Conservation (phyloP, 768 basidiomycete genomes). For the Dendrothele bispora region DNA sequence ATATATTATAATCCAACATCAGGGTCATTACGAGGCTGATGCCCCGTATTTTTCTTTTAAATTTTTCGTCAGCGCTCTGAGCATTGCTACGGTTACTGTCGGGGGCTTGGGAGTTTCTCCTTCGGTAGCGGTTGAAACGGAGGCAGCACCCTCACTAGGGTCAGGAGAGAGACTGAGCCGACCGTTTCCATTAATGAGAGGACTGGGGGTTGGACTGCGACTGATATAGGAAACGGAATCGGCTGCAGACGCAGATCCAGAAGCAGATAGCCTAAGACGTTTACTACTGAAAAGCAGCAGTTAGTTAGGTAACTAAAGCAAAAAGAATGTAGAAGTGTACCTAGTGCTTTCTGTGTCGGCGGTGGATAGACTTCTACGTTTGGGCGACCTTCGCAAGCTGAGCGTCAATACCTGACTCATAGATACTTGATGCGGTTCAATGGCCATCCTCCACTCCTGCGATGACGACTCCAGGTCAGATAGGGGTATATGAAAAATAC, state of each 20-base stretch:
- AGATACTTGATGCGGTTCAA: too few species aligned
- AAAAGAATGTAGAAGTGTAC: background rate
- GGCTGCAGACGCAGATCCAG: background rate
- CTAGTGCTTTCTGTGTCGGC: background rate
- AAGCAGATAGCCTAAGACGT: constrained; percentile 1
- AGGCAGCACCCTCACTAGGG: background rate
- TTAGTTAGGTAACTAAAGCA: background rate
- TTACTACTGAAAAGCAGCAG: background rate
- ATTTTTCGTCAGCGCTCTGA: constrained; percentile 58
- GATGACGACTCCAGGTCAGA: constrained; percentile 37
- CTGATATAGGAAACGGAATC: background rate
- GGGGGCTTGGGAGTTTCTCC: constrained; percentile 31
- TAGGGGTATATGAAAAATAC: constrained; percentile 31
- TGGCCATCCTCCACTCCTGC: constrained; percentile 18
- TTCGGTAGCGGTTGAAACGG: background rate
- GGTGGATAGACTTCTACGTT: constrained; percentile 32
- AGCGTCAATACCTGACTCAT: too few species aligned
- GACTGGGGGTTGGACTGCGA: background rate
- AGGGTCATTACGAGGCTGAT: too few species aligned
- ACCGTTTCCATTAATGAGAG: background rate
- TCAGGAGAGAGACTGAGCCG: background rate
- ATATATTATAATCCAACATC: too few species aligned
- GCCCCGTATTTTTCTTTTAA: constrained; percentile 46
- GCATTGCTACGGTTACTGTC: constrained; percentile 62
- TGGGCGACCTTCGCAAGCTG: constrained; percentile 44